Evolutionary conservation across 345 rosid genomes (phyloP), one percentile per base, ranked within the genome.

Genomic region (Cardiospermum halicacabum): DNA sequence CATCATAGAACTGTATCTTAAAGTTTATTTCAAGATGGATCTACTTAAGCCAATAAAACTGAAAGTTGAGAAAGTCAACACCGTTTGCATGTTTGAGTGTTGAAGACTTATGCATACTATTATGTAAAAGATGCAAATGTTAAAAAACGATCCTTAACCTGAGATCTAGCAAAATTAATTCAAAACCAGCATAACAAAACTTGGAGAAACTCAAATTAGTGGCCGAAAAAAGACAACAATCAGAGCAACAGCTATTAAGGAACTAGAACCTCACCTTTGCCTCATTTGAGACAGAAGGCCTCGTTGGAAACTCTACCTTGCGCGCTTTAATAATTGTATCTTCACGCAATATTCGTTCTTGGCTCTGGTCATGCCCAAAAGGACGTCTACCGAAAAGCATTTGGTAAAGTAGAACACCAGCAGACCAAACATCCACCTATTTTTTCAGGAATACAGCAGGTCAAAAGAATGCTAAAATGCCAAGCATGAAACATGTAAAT

Each of bases 341-440:
- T 69, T 94, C 99, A 0, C 96, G 85, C 54, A 94, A 72, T 70
- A 94, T 95, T 65, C 96, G 80, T 78, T 95, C 99, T 76, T 95
- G 97, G 73, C 84, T 82, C 72, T 91, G 99, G 73, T 95, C 99
- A 72, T 95, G 97, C 58, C 99, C 99, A 75, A 95, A 91, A 68
- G 97, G 99, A 50, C 97, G 91, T 69, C 84, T 85, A 40, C 94
- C 96, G 68, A 87, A 91, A 64, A 91, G 86, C 96, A 91, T 91
- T 78, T 95, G 97, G 80, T 95, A 91, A 76, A 89, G 85, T 58
- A 91, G 62, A 72, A 95, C 84, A 58, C 99, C 99, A 49, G 89
- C 92, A 57, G 99, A 91, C 99, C 99, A 95, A 28, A 95, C 97
- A 75, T 95, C 99, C 53, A 95, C 99, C 99, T 95, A 82, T 73